Conservation (phyloP, 768 basidiomycete genomes). For the Amanita exitialis region DNA sequence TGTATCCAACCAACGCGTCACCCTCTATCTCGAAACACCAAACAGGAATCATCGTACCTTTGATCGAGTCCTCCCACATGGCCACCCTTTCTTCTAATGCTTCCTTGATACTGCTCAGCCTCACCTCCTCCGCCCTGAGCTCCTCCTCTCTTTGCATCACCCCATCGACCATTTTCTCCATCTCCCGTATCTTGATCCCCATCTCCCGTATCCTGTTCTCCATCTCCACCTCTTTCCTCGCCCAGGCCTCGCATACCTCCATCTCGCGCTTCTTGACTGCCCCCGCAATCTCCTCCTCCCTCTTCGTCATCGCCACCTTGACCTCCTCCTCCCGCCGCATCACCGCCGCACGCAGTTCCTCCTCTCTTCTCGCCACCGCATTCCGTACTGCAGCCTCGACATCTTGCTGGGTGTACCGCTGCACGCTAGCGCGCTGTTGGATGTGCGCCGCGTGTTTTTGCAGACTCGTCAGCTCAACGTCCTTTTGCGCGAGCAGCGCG, state of each 20-base stretch:
- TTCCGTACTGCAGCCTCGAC: constrained; percentile 40
- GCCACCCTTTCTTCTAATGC: constrained; percentile 43
- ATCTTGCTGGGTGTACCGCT: constrained; percentile 21
- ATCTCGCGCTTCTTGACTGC: constrained; percentile 55
- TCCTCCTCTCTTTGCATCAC: constrained; percentile 42
- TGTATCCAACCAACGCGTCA: constrained; percentile 5
- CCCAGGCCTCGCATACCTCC: constrained; percentile 55
- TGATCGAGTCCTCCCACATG: constrained; percentile 26
- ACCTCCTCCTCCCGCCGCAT: constrained; percentile 65
- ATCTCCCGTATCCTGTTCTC: too few relatives aligned
- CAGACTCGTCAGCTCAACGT: constrained; percentile 44
- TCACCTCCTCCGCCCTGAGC: constrained; percentile 37
- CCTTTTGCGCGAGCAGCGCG: constrained; percentile 41
- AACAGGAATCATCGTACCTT: not conserved
- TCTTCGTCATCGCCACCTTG: constrained; percentile 45
- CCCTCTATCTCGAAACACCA: constrained; percentile 7
- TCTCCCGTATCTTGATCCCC: constrained; percentile 32
- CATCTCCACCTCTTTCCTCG: constrained; percentile 39
- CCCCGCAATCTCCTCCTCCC: constrained; percentile 66
- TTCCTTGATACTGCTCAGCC: constrained; percentile 32
- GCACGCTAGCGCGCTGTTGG: constrained; percentile 19
- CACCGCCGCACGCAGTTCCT: constrained; percentile 56
- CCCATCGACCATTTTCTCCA: constrained; percentile 42
- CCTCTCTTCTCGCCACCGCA: constrained; percentile 56
- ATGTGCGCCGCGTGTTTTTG: constrained; percentile 35